Percentiles rank a stretch among this genome's conserved stretches.
These are phyloP conservation scores for Silene uniflora DNA, from an alignment of 148 eudicot species.

Conservation along the genomic window DNA sequence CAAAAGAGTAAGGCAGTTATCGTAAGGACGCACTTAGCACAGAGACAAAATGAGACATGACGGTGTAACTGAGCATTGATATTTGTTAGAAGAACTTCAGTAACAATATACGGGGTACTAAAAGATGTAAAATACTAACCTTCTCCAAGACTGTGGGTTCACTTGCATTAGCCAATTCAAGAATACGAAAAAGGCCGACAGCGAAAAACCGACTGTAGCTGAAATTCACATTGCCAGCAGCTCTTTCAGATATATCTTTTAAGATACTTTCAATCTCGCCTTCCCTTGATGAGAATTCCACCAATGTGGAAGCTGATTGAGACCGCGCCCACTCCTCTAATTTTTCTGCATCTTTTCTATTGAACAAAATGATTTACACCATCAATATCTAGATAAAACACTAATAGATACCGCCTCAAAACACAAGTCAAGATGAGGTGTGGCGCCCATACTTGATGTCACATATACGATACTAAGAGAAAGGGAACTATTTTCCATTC, in stretches of 20 bases:
- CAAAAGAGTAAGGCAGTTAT: too few relatives aligned
- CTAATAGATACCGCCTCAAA: background rate
- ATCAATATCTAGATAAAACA: conserved; percentile 14
- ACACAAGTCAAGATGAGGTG: too few relatives aligned
- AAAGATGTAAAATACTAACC: conserved; percentile 36
- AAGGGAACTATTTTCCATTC: too few relatives aligned
- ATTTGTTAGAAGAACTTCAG: too few relatives aligned
- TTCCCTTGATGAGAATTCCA: conserved; percentile 69
- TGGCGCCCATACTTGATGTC: too few relatives aligned
- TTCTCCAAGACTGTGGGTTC: conserved; percentile 83
- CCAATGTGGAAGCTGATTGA: conserved; percentile 61
- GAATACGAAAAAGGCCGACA: conserved; percentile 87
- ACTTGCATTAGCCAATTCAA: conserved; percentile 81
- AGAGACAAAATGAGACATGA: too few relatives aligned
- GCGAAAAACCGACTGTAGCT: conserved; percentile 98
- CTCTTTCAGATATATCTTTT: conserved; percentile 85
- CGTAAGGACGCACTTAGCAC: too few relatives aligned
- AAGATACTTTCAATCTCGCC: conserved; percentile 76
- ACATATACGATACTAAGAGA: too few relatives aligned
- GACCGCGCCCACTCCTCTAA: conserved; percentile 88
- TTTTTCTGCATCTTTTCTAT: conserved; percentile 81
- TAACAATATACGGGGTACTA: too few relatives aligned
- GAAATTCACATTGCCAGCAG: conserved; percentile 53
- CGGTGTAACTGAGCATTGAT: too few relatives aligned
- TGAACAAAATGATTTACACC: conserved; percentile 25